Evolutionary conservation across 768 basidiomycete genomes (phyloP).

Genomic region (Rhizopogon roseolus): DNA sequence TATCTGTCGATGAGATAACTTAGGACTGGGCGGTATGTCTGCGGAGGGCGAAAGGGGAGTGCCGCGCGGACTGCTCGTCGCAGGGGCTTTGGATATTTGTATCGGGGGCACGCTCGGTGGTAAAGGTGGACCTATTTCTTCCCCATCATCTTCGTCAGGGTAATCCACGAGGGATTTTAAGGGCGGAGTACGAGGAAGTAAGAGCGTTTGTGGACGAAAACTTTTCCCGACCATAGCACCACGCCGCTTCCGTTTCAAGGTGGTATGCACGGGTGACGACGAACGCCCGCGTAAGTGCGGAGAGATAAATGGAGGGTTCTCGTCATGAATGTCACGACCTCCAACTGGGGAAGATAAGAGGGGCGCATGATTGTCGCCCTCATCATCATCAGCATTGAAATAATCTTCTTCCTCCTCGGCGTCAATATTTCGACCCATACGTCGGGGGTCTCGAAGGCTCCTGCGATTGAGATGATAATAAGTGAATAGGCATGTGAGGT

Average conservation of each 20-base stretch:
- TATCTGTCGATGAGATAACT: slow-evolving; percentile 33
- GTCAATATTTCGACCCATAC: slow-evolving; percentile 49
- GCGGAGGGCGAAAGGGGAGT: slow-evolving; percentile 28
- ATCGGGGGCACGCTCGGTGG: slow-evolving; percentile 9
- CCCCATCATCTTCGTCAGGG: slow-evolving; percentile 64
- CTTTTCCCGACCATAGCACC: slow-evolving; percentile 40
- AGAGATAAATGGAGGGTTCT: slow-evolving; percentile 28
- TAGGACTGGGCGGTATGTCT: slow-evolving; percentile 33
- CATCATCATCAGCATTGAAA: slow-evolving; percentile 88
- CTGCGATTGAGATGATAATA: slow-evolving; percentile 29
- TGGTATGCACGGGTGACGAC: slow-evolving; percentile 26
- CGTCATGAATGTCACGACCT: slow-evolving; percentile 29
- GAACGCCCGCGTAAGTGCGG: slow-evolving; percentile 19
- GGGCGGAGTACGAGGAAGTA: slow-evolving; percentile 44
- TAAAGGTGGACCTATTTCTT: slow-evolving; percentile 22
- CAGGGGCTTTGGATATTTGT: slow-evolving; percentile 8
- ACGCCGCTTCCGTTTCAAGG: slow-evolving; percentile 58
- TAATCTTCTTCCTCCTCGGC: slow-evolving; percentile 90
- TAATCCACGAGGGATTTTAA: slow-evolving; percentile 72
- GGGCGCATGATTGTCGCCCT: slow-evolving; percentile 43
- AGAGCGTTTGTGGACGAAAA: slow-evolving; percentile 36
- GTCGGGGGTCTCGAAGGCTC: slow-evolving; percentile 33
- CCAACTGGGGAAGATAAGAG: slow-evolving; percentile 23
- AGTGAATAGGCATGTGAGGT: slow-evolving; percentile 2
- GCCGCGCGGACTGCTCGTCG: slow-evolving; percentile 13